phyloP scores from a whole-genome alignment of 331 rosid species.

The Rhamnella rubrinervis region DNA sequence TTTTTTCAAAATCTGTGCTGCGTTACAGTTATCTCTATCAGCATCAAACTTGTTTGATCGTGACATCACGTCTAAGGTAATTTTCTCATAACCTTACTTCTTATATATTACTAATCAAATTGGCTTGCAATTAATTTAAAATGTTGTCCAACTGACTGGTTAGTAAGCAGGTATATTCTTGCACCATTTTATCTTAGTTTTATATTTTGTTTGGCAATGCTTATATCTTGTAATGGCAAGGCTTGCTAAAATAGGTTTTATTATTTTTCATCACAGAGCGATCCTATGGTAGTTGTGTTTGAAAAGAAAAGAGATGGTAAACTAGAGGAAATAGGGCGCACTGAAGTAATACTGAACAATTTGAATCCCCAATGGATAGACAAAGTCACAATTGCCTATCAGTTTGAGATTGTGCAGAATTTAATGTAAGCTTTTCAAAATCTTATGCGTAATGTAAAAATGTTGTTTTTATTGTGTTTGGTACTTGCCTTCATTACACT shows the following conservation, averaged over 20 bases:
- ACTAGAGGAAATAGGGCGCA: slow-evolving; percentile 76
- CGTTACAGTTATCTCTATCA: slow-evolving; percentile 67
- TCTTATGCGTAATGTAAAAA: slow-evolving; percentile 11
- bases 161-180: background rate
- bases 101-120: background rate
- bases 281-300: slow-evolving; percentile 73
- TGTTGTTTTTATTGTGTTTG: background rate
- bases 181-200: background rate
- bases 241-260: slow-evolving; percentile 1
- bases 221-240: too few relatives aligned
- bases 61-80: slow-evolving; percentile 77
- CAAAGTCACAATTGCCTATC: slow-evolving; percentile 64
- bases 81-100: background rate
- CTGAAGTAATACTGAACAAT: slow-evolving; percentile 73
- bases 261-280: slow-evolving; percentile 55
- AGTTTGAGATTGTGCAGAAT: slow-evolving; percentile 75
- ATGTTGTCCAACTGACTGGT: too few relatives aligned
- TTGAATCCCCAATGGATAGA: slow-evolving; percentile 77
- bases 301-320: slow-evolving; percentile 52
- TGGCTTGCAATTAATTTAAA: too few relatives aligned
- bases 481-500: background rate
- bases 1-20: slow-evolving; percentile 24
- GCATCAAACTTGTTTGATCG: slow-evolving; percentile 63
- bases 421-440: slow-evolving; percentile 54
- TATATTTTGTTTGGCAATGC: too few relatives aligned